Percentiles rank a stretch among this genome's conserved stretches.
Conservation (phyloP, 768 basidiomycete genomes). For the Fistulinella prunicolor region DNA sequence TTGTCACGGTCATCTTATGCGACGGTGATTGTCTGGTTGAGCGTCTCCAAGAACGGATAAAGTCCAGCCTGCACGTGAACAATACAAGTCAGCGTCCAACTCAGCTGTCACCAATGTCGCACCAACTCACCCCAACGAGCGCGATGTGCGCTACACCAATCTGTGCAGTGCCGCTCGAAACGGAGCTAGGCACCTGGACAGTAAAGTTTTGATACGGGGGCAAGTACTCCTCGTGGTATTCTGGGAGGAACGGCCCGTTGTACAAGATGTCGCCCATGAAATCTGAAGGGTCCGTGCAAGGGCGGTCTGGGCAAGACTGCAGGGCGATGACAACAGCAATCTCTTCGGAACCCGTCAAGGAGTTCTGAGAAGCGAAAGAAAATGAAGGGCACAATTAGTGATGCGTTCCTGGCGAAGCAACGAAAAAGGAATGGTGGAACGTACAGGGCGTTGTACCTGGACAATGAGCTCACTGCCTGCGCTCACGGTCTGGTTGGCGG, state of each 20-base stretch:
- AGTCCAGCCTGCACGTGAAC: slow-evolving; percentile 29
- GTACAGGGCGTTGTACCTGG: slow-evolving; percentile 47
- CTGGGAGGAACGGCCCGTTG: slow-evolving; percentile 42
- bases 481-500: slow-evolving; percentile 23
- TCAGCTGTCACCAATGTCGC: not conserved
- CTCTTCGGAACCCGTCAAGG: slow-evolving; percentile 39
- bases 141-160: slow-evolving; percentile 38
- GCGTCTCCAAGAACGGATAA: slow-evolving; percentile 29
- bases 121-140: slow-evolving; percentile 39
- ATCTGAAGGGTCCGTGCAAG: slow-evolving; percentile 26
- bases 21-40: slow-evolving; percentile 32
- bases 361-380: slow-evolving; percentile 24
- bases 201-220: slow-evolving; percentile 46
- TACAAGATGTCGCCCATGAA: slow-evolving; percentile 45
- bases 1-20: slow-evolving; percentile 13
- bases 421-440: slow-evolving; percentile 9
- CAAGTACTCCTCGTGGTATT: slow-evolving; percentile 27
- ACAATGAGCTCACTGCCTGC: slow-evolving; percentile 41
- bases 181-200: slow-evolving; percentile 35
- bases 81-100: not conserved
- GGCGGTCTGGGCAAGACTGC: slow-evolving; percentile 34
- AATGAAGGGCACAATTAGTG: not conserved
- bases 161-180: slow-evolving; percentile 31
- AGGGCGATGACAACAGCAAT: slow-evolving; percentile 47
- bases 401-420: not conserved